phyloP scores from a whole-genome alignment of 805 yeast genomes.

The Nakazawaea populi region DNA sequence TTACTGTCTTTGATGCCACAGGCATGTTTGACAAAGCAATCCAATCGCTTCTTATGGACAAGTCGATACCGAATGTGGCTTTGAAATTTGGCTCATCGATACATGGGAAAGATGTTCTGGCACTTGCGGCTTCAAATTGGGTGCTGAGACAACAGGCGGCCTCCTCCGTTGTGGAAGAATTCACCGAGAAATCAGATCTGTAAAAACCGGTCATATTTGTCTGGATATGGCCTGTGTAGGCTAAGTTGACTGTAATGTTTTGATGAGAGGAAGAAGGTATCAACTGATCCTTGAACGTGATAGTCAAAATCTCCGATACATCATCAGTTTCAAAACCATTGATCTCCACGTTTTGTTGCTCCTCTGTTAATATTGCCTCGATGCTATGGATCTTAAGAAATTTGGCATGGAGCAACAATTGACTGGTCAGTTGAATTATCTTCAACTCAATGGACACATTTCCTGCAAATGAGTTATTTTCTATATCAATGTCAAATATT shows the following conservation, averaged over 20 bases:
- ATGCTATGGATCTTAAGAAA: conserved; percentile 29
- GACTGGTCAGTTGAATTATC: conserved; percentile 34
- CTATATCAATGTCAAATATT: conserved; percentile 50
- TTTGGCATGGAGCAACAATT: conserved; percentile 43
- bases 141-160: conserved; percentile 35
- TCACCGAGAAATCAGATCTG: conserved; percentile 33
- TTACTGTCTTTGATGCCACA: conserved; percentile 15
- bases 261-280: conserved; percentile 20
- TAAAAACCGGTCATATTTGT: conserved; percentile 55
- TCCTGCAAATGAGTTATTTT: conserved; percentile 41
- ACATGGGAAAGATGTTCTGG: conserved; percentile 54
- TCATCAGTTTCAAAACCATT: conserved; percentile 27
- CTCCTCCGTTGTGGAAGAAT: conserved; percentile 4
- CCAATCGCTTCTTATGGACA: conserved; percentile 27
- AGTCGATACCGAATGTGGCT: conserved; percentile 47
- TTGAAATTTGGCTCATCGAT: conserved; percentile 51
- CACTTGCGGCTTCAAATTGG: conserved; percentile 56
- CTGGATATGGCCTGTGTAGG: conserved; percentile 39
- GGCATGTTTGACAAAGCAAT: conserved; percentile 45
- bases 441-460: conserved; percentile 39
- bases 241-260: conserved; percentile 22
- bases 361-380: conserved; percentile 14
- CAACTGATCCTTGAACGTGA: conserved; percentile 41
- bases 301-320: conserved; percentile 58
- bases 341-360: conserved; percentile 19